Base-by-base conservation (phyloP, 495 filamentous ascomycete genomes). In the Penicillium verhagenii region DNA sequence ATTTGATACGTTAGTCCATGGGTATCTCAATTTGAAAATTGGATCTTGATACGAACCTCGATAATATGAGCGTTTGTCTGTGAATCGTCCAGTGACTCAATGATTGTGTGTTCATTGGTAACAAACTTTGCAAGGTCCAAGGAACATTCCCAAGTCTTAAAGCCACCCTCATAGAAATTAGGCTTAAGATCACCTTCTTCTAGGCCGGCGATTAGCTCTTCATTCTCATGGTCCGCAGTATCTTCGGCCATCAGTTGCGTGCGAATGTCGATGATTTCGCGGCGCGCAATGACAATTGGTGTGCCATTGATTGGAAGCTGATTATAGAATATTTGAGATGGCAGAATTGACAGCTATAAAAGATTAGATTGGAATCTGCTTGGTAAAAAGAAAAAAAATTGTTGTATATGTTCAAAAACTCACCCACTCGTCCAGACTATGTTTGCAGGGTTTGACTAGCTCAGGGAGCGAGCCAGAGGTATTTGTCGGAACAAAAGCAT, bases 141-240 rank as follows among this genome's bases (percentile, higher is more conserved):
- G 10, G 88, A 86, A 73, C 94, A 96, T 72, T 98, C 94, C 94
- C 94, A 98, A 58, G 90, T 96, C 76, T 98, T 97, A 72, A 97
- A 92, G n/a, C 94, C 94, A 33, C 94, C 94, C 69, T 98, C 94
- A 69, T 98, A 98, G 63, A 97, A 85, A 56, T 88, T 87, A 11
- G 90, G 89, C 67, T 85, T 88, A 63, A 98, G 85, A 66, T 98
- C 94, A 54, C 89, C 86, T 63, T 89, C 78, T 28, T 86, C 90
- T 9, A 94, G 77, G 19, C 85, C 85, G 18, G 82, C 61, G 37
- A 77, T 76, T 16, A 76, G 60, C 52, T 75, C 67, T 58, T 72
- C 61, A 40, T 79, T 70, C 37, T 72, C 71, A 26, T 81, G 69
- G 11, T 68, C 60, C 20, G 66, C 71, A 33, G 77, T 79, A 54